Evolutionary conservation across 2,329 filamentous ascomycete species (phyloP), one percentile per base, ranked within the genome.

Genomic region (Ilyonectria robusta): DNA sequence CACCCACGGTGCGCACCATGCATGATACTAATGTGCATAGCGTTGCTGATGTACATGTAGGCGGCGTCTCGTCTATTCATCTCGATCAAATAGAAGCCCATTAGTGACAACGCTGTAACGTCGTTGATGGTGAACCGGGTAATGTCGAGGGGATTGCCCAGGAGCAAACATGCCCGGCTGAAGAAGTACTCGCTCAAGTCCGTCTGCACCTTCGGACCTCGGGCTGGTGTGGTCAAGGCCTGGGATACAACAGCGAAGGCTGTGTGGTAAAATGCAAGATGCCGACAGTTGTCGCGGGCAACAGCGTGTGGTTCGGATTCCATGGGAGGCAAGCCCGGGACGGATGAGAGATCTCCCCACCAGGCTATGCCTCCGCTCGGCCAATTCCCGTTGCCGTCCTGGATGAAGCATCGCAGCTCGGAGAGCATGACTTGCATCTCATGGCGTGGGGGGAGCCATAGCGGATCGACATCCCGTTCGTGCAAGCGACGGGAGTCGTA

Each of bases 81-180:
- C 75, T 87, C 85, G 33, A 86, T 74, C 19, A 86, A 76, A 70
- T 86, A 87, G 57, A 85, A 78, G 8, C 82, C 81, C 81, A 87
- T 84, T 60, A 87, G 76, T 2, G 81, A 81, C 33, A 87, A 75
- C 1, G 81, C 78, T 0, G 83, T 79, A 3, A 86, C 81, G 57
- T 86, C 84, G 46, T 78, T 77, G n/a, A 82, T 79, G 15, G 80
- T 82, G 64, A 80, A 77, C 0, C 77, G 79, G 2, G 80, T 80
- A 26, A 82, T 79, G 59, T 86, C 84, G 23, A 86, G 79, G 0
- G 84, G 83, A 63, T 86, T 85, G 9, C 84, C 84, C 3, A 87
- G 70, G 7, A 86, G 79, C 48, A 74, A 67, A 21, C 79, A 78
- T 7, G 85, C 85, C 19, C 81, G 79, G 4, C 82, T 80, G 68